These are phyloP conservation scores for Hirschioporus abietinus DNA, from an alignment of 768 basidiomycete genomes.

Conservation along the genomic window DNA sequence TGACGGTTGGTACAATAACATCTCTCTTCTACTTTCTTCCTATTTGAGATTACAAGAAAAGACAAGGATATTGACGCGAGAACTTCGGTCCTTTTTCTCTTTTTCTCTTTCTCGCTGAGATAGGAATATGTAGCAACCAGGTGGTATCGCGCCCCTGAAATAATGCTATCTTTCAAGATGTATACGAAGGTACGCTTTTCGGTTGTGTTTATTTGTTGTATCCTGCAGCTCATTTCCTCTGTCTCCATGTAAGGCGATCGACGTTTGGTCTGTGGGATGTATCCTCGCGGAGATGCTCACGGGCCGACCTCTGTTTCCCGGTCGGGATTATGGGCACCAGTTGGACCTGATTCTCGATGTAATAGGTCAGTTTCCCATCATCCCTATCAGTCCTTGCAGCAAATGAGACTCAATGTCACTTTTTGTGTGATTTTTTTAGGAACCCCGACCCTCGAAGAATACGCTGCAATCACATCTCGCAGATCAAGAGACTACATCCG, in stretches of 20 bases:
- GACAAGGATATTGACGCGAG: background rate
- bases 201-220: conserved; percentile 12
- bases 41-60: background rate
- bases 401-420: conserved; percentile 1
- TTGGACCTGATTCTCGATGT: conserved; percentile 85
- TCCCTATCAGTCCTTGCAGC: background rate
- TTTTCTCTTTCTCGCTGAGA: background rate
- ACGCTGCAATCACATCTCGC: conserved; percentile 82
- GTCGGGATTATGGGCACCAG: conserved; percentile 83
- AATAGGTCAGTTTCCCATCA: conserved; percentile 43
- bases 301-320: conserved; percentile 82
- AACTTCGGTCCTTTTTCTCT: background rate
- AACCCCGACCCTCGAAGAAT: conserved; percentile 86
- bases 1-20: conserved; percentile 35
- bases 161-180: conserved; percentile 93
- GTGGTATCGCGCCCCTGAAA: conserved; percentile 92
- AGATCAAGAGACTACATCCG: conserved; percentile 86
- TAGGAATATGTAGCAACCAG: conserved; percentile 82
- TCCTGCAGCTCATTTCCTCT: conserved; percentile 10
- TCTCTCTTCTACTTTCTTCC: background rate
- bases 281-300: conserved; percentile 79
- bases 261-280: conserved; percentile 72
- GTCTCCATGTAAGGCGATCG: conserved; percentile 43
- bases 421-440: conserved; percentile 36
- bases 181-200: conserved; percentile 54